Percentiles rank a stretch among this genome's conserved stretches.
Conservation (phyloP, 2,329 filamentous ascomycete genomes). For the Apiospora sp. region DNA sequence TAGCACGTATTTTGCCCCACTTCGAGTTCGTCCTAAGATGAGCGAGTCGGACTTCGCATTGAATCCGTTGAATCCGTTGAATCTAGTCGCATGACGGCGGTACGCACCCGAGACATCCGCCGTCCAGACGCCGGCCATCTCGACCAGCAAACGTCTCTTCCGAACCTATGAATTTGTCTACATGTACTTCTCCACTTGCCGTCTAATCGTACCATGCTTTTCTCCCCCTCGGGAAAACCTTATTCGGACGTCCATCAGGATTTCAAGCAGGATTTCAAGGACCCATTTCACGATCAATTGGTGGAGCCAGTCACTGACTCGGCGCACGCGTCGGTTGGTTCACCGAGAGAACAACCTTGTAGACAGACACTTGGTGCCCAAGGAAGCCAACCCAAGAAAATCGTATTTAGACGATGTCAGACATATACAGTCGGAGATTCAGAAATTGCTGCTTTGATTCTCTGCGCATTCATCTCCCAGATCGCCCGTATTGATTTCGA, state of each 20-base stretch:
- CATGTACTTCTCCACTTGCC: not conserved
- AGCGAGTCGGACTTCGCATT: not conserved
- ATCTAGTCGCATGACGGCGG: not conserved
- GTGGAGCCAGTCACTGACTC: constrained; percentile 7
- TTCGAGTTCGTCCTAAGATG: no score
- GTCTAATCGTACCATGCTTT: not conserved
- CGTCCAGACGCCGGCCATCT: not conserved
- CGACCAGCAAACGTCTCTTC: not conserved
- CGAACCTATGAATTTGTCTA: not conserved
- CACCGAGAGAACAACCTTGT: not conserved
- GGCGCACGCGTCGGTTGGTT: not conserved
- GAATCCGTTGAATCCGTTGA: not conserved
- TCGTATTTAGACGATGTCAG: no score
- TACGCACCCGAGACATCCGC: not conserved
- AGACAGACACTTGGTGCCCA: not conserved
- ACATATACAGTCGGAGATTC: no score
- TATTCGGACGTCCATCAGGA: not conserved
- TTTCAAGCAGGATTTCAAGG: not conserved
- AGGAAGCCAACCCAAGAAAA: no score
- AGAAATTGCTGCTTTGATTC: no score
- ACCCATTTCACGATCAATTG: not conserved
- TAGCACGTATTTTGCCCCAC: not conserved
- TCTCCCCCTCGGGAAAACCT: not conserved
- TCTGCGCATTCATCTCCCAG: no score
- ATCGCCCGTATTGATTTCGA: no score